Percentiles rank a stretch among this genome's conserved stretches.
These are phyloP conservation scores for Apophysomyces variabilis DNA, from an alignment of 371 early-diverging fungal genomes.

Conservation along the genomic window DNA sequence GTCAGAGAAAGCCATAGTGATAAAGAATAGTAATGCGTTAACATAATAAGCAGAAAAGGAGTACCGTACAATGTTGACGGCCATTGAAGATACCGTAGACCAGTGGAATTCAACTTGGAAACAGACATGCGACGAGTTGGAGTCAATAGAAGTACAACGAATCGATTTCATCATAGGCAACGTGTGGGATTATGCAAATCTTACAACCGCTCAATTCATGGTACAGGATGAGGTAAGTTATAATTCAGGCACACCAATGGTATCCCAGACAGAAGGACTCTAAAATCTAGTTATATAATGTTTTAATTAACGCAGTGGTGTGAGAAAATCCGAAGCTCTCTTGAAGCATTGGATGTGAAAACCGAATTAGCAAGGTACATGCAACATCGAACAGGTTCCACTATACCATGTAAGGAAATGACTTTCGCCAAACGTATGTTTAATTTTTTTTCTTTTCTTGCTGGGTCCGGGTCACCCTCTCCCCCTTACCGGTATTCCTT, in stretches of 20 bases:
- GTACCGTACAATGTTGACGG: conserved; percentile 24
- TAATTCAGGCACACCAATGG: neutral
- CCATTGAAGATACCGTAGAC: conserved; percentile 33
- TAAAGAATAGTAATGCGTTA: neutral
- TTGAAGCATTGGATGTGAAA: conserved; percentile 38
- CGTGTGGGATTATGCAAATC: conserved; percentile 52
- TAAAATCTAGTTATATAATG: neutral
- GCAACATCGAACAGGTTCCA: conserved; percentile 33
- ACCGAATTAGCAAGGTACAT: conserved; percentile 35
- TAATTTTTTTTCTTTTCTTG: too few relatives aligned
- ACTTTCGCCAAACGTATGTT: too few relatives aligned
- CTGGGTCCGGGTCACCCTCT: too few relatives aligned
- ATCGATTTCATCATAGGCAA: conserved; percentile 40
- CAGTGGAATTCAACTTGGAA: conserved; percentile 46
- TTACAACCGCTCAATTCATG: conserved; percentile 38
- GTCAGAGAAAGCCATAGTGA: neutral
- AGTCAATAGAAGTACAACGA: conserved; percentile 46
- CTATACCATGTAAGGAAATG: conserved; percentile 31
- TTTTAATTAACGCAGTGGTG: conserved; percentile 30
- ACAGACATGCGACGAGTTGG: conserved; percentile 40
- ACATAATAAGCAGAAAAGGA: conserved; percentile 22
- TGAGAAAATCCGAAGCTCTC: conserved; percentile 37
- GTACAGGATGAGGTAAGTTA: conserved; percentile 44
- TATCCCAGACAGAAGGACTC: too few relatives aligned
- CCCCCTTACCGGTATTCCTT: too few relatives aligned